Evolutionary conservation across 148 eudicot genomes (phyloP).

Genomic region (Cornus kousa): DNA sequence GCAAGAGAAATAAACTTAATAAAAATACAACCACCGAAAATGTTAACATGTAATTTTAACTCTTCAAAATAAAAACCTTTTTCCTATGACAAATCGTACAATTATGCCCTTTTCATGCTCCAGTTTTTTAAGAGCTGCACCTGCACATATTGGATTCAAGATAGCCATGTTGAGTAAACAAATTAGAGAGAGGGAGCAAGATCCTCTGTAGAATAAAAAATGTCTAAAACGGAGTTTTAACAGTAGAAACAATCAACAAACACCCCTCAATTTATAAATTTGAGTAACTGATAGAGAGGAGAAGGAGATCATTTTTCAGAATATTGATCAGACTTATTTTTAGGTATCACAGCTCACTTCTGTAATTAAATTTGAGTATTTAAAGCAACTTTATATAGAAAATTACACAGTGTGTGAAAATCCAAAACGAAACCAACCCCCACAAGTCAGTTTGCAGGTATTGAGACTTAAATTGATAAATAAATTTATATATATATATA

Average conservation of each 20-base stretch:
- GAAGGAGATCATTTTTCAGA: too few relatives aligned
- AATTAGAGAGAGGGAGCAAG: not conserved
- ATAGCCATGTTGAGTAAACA: slow-evolving; percentile 1
- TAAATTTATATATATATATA: too few relatives aligned
- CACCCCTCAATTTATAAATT: not conserved
- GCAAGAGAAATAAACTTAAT: slow-evolving; percentile 28
- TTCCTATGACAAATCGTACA: slow-evolving; percentile 84
- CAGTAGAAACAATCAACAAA: not conserved
- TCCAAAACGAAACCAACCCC: not conserved
- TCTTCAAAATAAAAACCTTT: slow-evolving; percentile 52
- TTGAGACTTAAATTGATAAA: not conserved
- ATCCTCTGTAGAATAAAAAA: not conserved
- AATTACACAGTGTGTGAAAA: not conserved
- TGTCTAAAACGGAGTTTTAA: not conserved
- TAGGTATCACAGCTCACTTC: too few relatives aligned
- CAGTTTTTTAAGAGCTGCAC: slow-evolving; percentile 53
- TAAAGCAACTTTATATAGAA: too few relatives aligned
- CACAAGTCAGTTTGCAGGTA: not conserved
- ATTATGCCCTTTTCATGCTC: slow-evolving; percentile 75
- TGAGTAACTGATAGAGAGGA: not conserved
- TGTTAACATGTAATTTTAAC: not conserved
- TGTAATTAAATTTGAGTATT: too few relatives aligned
- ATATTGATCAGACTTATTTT: not conserved
- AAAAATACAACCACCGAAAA: slow-evolving; percentile 9
- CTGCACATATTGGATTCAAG: slow-evolving; percentile 31